Base-by-base conservation (phyloP, 306 rosid species). In the Begonia fuchsioides region DNA sequence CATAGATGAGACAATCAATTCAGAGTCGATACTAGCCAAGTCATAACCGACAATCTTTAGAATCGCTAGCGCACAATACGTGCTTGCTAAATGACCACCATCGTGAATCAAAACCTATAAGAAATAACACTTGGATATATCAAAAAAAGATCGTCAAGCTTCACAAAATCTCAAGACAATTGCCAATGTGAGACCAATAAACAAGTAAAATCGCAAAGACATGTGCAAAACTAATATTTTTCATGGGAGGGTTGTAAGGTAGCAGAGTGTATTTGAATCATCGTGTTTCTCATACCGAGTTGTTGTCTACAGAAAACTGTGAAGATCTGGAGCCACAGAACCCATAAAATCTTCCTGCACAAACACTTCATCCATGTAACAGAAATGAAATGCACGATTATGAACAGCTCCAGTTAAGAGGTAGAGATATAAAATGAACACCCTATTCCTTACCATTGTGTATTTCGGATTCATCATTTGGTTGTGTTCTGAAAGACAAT, bases 41-140 rank as follows among this genome's bases (percentile, higher is more conserved):
- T 90, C 59, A 68, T 63, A 82, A 15, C 96, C 87, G 65, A 85
- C 73, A 32, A 82, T 76, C 67, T 79, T 90, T 63, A 90, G 72
- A 55, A 85, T 79, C 17, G 94, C 76, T 44, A 85, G 61, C 19
- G 94, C 94, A 73, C 79, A 75, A 53, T 90, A 90, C 40, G 96
- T 79, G 59, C 96, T 90, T 44, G 98, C 96, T 75, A 85, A 71
- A 68, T 90, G 93, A 73, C 98, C 71, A 6, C 69, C 61, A 68
- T 78, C 75, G 60, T 57, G 80, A 62, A 17, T 49, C 54, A 58
- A 61, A 60, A 58, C 83, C 98, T 84, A 66, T n/a, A 52, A 12
- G 46, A 26, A 26, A 26, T 4, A 26, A 26, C 35, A 26, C 35
- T 26, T 26, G 35, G 35, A 5, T 26, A 26, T 26, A 26, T 26